A percentile compares a stretch with the other conserved stretches of the same genome.
Conservation (phyloP, 2,329 filamentous ascomycete genomes). For the Xylaria sp. region DNA sequence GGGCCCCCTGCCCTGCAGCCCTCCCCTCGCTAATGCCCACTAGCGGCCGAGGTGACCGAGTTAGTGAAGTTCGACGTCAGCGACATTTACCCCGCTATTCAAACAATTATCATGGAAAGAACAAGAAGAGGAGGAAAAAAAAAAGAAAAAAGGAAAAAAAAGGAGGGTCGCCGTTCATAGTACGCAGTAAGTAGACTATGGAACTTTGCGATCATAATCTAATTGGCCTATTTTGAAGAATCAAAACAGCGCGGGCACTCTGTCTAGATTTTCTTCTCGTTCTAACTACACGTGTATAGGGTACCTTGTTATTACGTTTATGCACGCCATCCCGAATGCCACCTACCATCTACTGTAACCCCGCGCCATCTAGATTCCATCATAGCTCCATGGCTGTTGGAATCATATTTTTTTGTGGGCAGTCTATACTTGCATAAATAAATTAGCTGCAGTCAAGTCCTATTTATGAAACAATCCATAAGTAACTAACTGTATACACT, state of each 20-base stretch:
- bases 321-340: conserved; percentile 5
- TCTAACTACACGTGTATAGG: background rate
- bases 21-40: conserved; percentile 7
- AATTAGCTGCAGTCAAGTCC: too few relatives aligned
- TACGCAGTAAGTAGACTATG: background rate
- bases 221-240: conserved; percentile 13
- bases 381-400: background rate
- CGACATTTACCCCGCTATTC: conserved; percentile 8
- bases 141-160: too few relatives aligned
- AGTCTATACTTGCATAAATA: background rate
- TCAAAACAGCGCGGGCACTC: background rate
- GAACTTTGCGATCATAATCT: conserved; percentile 16
- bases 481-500: too few relatives aligned
- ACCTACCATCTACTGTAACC: background rate
- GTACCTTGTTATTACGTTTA: background rate
- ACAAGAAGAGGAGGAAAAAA: conserved; percentile 8
- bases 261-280: background rate
- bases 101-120: background rate
- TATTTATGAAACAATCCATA: too few relatives aligned
- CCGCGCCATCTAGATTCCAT: background rate
- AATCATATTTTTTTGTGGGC: background rate
- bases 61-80: conserved; percentile 43
- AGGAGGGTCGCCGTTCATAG: background rate
- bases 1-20: conserved; percentile 5
- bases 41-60: conserved; percentile 2